Conservation (phyloP, 352 stramenopile genomes). For the Phytophthora sojae region DNA sequence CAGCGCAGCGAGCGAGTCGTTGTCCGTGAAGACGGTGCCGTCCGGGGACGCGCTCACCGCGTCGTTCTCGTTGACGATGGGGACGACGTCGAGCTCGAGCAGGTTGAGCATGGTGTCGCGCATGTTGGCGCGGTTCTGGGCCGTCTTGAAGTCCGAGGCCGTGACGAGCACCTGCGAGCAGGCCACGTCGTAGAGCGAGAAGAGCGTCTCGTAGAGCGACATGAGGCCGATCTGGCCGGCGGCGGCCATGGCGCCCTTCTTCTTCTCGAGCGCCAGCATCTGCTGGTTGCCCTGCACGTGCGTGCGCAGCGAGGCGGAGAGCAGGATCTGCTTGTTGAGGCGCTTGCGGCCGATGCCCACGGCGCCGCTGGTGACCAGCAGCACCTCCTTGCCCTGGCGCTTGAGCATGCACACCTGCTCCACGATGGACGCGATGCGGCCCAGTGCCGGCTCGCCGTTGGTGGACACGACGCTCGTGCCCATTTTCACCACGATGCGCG, state of each 20-base stretch:
- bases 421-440: slow-evolving; percentile 90
- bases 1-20: slow-evolving; percentile 93
- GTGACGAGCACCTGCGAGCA: slow-evolving; percentile 94
- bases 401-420: slow-evolving; percentile 96
- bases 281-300: slow-evolving; percentile 91
- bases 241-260: slow-evolving; percentile 88
- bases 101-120: slow-evolving; percentile 92
- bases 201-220: slow-evolving; percentile 97
- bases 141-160: slow-evolving; percentile 84
- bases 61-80: slow-evolving; percentile 99
- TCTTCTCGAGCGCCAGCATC: slow-evolving; percentile 91
- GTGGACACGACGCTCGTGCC: slow-evolving; percentile 96
- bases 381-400: slow-evolving; percentile 89
- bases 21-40: slow-evolving; percentile 95
- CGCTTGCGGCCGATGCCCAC: slow-evolving; percentile 94
- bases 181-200: slow-evolving; percentile 94
- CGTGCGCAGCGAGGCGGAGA: slow-evolving; percentile 86
- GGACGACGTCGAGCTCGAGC: slow-evolving; percentile 96
- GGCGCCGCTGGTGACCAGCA: slow-evolving; percentile 91
- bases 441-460: slow-evolving; percentile 92
- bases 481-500: slow-evolving; percentile 96
- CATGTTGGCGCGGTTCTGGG: slow-evolving; percentile 86
- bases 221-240: slow-evolving; percentile 98
- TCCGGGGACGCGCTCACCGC: slow-evolving; percentile 90
- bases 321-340: slow-evolving; percentile 94